A percentile compares a stretch with the other conserved stretches of the same genome.
These are phyloP conservation scores for Solanum stenotomum DNA, from an alignment of 257 asterid species.

Conservation along the genomic window DNA sequence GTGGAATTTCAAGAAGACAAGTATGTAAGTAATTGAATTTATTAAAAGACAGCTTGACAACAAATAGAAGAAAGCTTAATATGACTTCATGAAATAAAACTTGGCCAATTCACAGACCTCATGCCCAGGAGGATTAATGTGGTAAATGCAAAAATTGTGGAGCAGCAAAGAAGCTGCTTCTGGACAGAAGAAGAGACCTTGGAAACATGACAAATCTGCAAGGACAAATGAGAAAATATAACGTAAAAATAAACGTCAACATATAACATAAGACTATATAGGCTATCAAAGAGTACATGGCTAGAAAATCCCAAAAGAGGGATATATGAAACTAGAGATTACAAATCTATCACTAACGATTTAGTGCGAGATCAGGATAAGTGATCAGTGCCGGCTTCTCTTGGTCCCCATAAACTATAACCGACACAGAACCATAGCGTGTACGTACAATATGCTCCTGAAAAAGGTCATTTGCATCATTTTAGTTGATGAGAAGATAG, in stretches of 20 bases:
- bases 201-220: slow-evolving; percentile 88
- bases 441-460: slow-evolving; percentile 85
- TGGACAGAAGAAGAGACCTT: slow-evolving; percentile 42
- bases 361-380: slow-evolving; percentile 92
- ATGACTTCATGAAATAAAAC: background rate
- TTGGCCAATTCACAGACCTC: slow-evolving; percentile 29
- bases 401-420: slow-evolving; percentile 76
- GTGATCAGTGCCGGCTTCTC: slow-evolving; percentile 93
- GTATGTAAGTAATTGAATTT: slow-evolving; percentile 33
- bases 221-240: background rate
- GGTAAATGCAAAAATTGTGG: slow-evolving; percentile 37
- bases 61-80: background rate
- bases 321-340: background rate
- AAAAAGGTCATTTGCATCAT: slow-evolving; percentile 1
- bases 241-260: background rate
- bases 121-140: slow-evolving; percentile 41
- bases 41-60: background rate
- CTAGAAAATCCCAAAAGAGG: background rate
- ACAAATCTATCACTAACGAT: slow-evolving; percentile 51
- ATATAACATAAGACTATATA: background rate
- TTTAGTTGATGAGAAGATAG: background rate
- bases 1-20: slow-evolving; percentile 45
- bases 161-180: slow-evolving; percentile 39
- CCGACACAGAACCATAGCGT: slow-evolving; percentile 72
- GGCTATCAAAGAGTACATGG: background rate